These are phyloP conservation scores for Xerocomellus chrysenteron DNA, from an alignment of 768 basidiomycete genomes.

Conservation along the genomic window DNA sequence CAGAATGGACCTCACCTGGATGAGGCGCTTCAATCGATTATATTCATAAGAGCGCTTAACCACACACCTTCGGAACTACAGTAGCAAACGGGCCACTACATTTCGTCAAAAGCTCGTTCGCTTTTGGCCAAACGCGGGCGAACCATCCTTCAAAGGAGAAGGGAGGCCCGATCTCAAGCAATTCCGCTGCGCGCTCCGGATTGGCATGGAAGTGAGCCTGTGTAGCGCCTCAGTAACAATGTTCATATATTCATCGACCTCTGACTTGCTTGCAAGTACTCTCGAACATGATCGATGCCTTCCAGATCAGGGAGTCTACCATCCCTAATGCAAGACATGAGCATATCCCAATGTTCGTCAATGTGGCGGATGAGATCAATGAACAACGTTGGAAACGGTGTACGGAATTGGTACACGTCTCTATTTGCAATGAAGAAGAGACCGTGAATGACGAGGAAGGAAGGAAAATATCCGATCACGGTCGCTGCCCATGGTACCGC, in stretches of 20 bases:
- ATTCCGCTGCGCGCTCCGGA: constrained; percentile 16
- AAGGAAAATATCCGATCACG: constrained; percentile 8
- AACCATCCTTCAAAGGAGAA: constrained; percentile 15
- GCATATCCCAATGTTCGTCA: constrained; percentile 17
- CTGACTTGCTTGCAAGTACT: too few relatives aligned
- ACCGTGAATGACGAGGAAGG: constrained; percentile 23
- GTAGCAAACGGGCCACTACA: constrained; percentile 10
- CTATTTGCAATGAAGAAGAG: too few relatives aligned
- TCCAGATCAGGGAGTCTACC: too few relatives aligned
- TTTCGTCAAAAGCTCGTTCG: background rate
- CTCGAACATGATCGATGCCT: too few relatives aligned
- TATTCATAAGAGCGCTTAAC: too few relatives aligned
- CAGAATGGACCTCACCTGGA: constrained; percentile 14
- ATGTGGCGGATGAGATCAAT: constrained; percentile 13
- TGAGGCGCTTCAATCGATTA: background rate
- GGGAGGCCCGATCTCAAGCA: constrained; percentile 12
- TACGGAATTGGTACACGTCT: background rate
- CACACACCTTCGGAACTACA: constrained; percentile 11
- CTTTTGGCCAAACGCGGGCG: constrained; percentile 14
- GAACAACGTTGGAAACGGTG: constrained; percentile 6
- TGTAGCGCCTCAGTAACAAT: too few relatives aligned
- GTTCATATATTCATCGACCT: too few relatives aligned
- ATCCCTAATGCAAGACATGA: constrained; percentile 12
- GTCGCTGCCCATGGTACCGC: constrained; percentile 19
- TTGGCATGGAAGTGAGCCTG: too few relatives aligned